These are phyloP conservation scores for Taphrina communis DNA, from an alignment of 1,139 yeast species.

Conservation along the genomic window DNA sequence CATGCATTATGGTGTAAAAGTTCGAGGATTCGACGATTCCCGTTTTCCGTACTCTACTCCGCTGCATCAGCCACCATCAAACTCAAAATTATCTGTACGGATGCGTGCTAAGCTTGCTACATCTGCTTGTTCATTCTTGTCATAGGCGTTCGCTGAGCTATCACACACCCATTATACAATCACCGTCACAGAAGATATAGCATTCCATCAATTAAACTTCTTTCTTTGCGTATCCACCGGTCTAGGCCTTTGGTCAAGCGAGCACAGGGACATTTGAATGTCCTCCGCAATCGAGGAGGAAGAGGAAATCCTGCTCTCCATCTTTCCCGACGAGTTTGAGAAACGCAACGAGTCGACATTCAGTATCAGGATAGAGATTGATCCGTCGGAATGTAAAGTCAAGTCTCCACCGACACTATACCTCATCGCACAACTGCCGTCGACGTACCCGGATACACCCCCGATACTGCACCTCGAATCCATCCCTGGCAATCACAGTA, in stretches of 20 bases:
- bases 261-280: neutral
- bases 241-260: neutral
- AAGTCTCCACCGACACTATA: slow-evolving; percentile 18
- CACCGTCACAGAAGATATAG: neutral
- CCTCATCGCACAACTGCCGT: slow-evolving; percentile 26
- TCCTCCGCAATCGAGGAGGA: slow-evolving; percentile 43
- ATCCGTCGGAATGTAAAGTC: slow-evolving; percentile 19
- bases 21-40: too few relatives aligned
- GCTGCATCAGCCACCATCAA: slow-evolving; percentile 2
- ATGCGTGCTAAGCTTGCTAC: too few relatives aligned
- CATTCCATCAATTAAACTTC: neutral
- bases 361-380: slow-evolving; percentile 36
- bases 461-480: slow-evolving; percentile 35
- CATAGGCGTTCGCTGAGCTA: too few relatives aligned
- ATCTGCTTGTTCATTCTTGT: too few relatives aligned
- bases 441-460: slow-evolving; percentile 31
- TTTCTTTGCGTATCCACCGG: too few relatives aligned
- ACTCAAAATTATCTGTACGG: neutral
- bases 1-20: too few relatives aligned
- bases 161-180: too few relatives aligned
- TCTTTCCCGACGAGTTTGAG: slow-evolving; percentile 42
- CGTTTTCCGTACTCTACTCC: neutral
- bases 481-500: neutral
- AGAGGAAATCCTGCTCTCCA: slow-evolving; percentile 41
- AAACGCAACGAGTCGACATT: slow-evolving; percentile 33